Evolutionary conservation across 176 grass and related monocot species (phyloP).

Genomic region (Cenchrus fungigraminus): DNA sequence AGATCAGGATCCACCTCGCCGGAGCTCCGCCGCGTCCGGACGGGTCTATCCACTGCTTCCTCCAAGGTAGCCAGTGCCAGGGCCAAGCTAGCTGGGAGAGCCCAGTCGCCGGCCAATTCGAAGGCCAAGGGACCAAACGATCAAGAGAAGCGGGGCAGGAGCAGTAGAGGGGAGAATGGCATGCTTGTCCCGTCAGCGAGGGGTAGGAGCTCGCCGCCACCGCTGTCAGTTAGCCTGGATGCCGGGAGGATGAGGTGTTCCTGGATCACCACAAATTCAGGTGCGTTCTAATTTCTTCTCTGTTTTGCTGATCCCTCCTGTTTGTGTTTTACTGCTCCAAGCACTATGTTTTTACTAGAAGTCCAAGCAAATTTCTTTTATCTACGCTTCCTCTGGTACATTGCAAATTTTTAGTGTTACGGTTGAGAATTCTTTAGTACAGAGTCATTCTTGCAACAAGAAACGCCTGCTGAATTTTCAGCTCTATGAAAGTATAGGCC

Average conservation of each 20-base stretch:
- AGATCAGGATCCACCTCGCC: constrained; percentile 17
- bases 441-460: neutral
- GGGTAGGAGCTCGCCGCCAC: neutral
- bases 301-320: neutral
- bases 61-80: neutral
- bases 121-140: constrained; percentile 1
- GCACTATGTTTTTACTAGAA: neutral
- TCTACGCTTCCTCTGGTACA: neutral
- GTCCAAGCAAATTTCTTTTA: neutral
- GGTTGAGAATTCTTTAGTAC: no score
- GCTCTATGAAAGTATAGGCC: neutral
- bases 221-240: neutral
- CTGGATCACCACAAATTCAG: constrained; percentile 61
- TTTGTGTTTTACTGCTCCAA: neutral
- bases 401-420: neutral
- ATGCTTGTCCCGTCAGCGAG: neutral
- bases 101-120: neutral
- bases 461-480: neutral
- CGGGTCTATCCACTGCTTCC: neutral
- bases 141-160: constrained; percentile 8
- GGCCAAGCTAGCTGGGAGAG: neutral
- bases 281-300: constrained; percentile 12
- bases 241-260: constrained; percentile 50
- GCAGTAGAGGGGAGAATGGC: neutral
- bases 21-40: constrained; percentile 30